Conservation (phyloP, 2,329 filamentous ascomycete genomes). For the Penicillium sp. region DNA sequence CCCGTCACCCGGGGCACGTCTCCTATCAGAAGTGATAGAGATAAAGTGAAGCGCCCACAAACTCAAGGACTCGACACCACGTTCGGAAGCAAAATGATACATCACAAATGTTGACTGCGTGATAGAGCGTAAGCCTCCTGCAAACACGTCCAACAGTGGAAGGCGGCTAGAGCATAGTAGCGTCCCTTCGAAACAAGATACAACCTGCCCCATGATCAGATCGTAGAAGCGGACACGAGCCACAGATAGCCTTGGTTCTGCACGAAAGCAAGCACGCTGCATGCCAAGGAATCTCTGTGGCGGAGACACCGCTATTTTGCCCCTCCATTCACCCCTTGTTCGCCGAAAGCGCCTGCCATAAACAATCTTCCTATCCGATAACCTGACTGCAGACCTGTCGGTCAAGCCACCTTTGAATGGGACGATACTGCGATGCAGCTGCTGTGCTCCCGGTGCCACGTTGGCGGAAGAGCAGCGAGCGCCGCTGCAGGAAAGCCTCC, state of each 20-base stretch:
- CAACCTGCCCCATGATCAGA: conserved; percentile 2
- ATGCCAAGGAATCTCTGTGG: conserved; percentile 16
- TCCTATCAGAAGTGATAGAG: conserved; percentile 16
- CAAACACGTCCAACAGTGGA: not conserved
- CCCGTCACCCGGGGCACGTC: conserved; percentile 3
- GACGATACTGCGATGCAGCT: conserved; percentile 10
- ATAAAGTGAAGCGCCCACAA: conserved; percentile 9
- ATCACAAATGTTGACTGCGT: conserved; percentile 1
- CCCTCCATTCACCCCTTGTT: conserved; percentile 8
- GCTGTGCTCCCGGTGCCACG: conserved; percentile 14
- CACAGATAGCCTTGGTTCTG: conserved; percentile 14
- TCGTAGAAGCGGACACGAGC: conserved; percentile 11
- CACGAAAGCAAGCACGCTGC: conserved; percentile 12
- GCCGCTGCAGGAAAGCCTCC: conserved; percentile 4
- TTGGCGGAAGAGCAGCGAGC: conserved; percentile 6
- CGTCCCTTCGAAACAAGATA: not conserved
- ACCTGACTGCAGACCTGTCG: conserved; percentile 1
- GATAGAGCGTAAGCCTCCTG: not conserved
- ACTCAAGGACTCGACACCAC: conserved; percentile 2
- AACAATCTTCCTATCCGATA: not conserved
- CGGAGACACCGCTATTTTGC: conserved; percentile 20
- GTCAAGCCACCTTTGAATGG: conserved; percentile 8
- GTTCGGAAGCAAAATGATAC: not conserved
- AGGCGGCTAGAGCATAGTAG: not conserved
- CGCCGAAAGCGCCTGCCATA: not conserved